Conservation (phyloP, 108 stramenopile genomes). For the Skeletonema costatum region DNA sequence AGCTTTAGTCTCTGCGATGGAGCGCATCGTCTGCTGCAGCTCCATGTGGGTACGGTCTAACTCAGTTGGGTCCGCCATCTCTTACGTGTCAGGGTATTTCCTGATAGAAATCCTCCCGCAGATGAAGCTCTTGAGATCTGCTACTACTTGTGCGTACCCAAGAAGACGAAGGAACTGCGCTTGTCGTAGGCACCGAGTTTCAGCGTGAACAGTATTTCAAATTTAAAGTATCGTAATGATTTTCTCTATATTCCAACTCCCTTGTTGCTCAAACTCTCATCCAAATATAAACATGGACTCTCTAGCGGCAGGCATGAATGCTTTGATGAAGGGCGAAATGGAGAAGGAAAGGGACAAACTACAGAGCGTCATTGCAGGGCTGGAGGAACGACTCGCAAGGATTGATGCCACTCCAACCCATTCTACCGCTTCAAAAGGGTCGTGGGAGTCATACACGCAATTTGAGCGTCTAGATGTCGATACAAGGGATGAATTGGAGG, state of each 20-base stretch:
- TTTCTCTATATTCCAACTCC: too few relatives aligned
- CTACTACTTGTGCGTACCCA: too few relatives aligned
- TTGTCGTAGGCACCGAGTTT: too few relatives aligned
- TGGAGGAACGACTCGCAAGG: conserved; percentile 1
- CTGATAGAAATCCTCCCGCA: too few relatives aligned
- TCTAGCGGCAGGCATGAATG: conserved; percentile 5
- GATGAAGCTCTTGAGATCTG: too few relatives aligned
- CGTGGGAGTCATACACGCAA: conserved; percentile 16
- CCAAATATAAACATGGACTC: background rate
- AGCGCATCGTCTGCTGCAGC: background rate
- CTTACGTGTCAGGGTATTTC: background rate
- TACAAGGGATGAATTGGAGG: conserved; percentile 11
- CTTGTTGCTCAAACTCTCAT: too few relatives aligned
- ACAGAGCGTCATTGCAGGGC: background rate
- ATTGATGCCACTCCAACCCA: too few relatives aligned
- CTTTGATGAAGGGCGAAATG: conserved; percentile 7
- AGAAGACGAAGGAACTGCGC: too few relatives aligned
- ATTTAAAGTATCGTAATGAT: too few relatives aligned
- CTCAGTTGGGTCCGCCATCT: background rate
- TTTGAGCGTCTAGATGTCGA: background rate
- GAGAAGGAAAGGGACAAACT: conserved; percentile 5
- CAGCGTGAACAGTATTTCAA: too few relatives aligned
- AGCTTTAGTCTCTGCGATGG: background rate
- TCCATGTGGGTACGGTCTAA: background rate
- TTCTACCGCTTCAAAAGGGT: background rate